These are phyloP conservation scores for Erythrophleum fordii DNA, from an alignment of 306 rosid species.

Conservation along the genomic window DNA sequence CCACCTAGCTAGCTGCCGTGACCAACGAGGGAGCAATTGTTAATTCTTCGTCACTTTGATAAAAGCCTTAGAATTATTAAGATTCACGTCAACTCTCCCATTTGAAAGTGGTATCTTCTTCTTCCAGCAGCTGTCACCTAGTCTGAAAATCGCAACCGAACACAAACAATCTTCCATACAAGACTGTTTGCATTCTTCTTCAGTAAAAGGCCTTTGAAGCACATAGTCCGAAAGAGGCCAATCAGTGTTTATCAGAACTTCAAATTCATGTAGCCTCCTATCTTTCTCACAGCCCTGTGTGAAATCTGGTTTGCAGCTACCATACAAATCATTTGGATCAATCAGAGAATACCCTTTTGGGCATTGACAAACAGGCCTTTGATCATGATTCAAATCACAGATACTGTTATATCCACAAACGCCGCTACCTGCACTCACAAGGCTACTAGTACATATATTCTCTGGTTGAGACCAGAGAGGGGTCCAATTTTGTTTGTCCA, in stretches of 20 bases:
- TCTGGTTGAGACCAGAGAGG: background rate
- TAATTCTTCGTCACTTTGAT: conserved; percentile 28
- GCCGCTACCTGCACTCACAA: background rate
- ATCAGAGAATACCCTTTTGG: conserved; percentile 24
- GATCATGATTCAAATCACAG: background rate
- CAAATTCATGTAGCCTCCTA: background rate
- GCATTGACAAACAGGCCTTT: conserved; percentile 17
- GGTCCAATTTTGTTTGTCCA: background rate
- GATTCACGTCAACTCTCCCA: background rate
- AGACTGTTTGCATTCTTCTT: background rate
- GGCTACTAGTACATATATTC: background rate
- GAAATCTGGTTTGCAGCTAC: too few relatives aligned
- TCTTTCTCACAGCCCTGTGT: conserved; percentile 15
- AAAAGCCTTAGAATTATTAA: background rate
- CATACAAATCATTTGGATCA: background rate
- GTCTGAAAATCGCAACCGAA: background rate
- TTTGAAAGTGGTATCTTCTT: conserved; percentile 37
- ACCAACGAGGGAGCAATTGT: background rate
- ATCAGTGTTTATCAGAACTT: background rate
- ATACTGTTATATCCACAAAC: conserved; percentile 23
- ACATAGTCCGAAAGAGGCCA: background rate
- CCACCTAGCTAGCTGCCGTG: too few relatives aligned
- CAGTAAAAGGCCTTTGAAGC: background rate
- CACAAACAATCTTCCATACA: conserved; percentile 40
- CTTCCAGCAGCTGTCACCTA: conserved; percentile 26